Evolutionary conservation across 2,329 filamentous ascomycete genomes (phyloP), one percentile per base, ranked within the genome.

Genomic region (Hypoxylon rubiginosum): DNA sequence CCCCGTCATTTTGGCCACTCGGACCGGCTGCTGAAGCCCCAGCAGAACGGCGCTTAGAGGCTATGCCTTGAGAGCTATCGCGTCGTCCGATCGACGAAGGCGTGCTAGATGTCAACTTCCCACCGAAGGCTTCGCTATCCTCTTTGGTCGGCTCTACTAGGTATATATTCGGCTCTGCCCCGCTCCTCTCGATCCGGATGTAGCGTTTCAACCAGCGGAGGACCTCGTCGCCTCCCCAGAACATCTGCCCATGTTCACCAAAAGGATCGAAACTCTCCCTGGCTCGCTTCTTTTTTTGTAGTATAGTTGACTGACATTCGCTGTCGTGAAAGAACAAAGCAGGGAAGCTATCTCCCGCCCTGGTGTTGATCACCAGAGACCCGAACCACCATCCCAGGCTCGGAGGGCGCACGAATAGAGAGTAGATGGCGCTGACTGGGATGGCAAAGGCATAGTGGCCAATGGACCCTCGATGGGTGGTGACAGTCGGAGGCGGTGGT

Each of bases 361-460:
- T 86, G 0, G 92, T 93, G 77, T 99, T 99, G 82, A 99, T 93
- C 62, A 99, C 91, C 28, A 99, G 81, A 68, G 94, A 97, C 34
- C 96, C 96, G 78, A 97, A 97, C 96, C 96, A 99, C 97, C 96
- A 99, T 15, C 96, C 97, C 7, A 97, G 81, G 77, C 93, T 97
- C 4, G 96, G 97, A 3, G 95, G 95, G 1, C 96, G 89, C 41
- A 99, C 90, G 7, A 97, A 85, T 4, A 99, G 85, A 28, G 93
- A 97, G 80, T 97, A 99, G 66, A 99, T 91, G 69, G 95, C 92
- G 71, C 89, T 93, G 30, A 98, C 87, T 1, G 96, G 96, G 5
- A 99, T 87, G 1, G 95, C 94, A 76, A 99, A 99, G 1, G 96
- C 90, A 77, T 97, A 97, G 51, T 91, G 88, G 3, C 94, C 94